Evolutionary conservation across 345 rosid genomes (phyloP).

Genomic region (Eucalyptus microcorys): DNA sequence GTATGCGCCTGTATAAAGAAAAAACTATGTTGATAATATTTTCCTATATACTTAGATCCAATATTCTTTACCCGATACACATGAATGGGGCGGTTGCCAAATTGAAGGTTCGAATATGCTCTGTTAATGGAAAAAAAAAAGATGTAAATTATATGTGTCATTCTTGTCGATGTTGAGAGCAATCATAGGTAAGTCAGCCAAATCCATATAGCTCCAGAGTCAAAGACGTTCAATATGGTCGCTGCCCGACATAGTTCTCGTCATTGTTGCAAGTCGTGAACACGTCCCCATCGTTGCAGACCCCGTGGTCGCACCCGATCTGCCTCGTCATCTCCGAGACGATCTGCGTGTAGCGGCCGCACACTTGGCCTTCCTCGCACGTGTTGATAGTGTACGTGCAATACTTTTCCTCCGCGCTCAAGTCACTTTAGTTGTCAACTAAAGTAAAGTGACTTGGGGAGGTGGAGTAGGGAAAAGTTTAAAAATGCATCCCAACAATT

Average conservation of each 20-base stretch:
- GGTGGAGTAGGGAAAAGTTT: too few relatives aligned
- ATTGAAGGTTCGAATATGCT: background rate
- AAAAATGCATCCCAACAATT: too few relatives aligned
- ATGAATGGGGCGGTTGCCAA: background rate
- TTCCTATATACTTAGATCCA: background rate
- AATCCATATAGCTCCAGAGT: background rate
- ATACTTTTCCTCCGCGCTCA: constrained; percentile 74
- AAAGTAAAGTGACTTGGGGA: too few relatives aligned
- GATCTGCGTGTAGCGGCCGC: constrained; percentile 80
- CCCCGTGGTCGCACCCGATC: constrained; percentile 64
- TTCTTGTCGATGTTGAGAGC: background rate
- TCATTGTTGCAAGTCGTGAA: constrained; percentile 77
- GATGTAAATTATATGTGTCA: background rate
- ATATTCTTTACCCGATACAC: background rate
- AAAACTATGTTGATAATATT: background rate
- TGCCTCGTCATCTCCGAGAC: constrained; percentile 59
- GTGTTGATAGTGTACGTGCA: constrained; percentile 40
- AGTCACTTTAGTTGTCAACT: constrained; percentile 17
- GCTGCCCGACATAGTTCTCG: constrained; percentile 65
- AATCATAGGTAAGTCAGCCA: background rate
- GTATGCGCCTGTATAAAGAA: background rate
- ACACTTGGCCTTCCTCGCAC: constrained; percentile 48
- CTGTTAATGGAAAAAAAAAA: background rate
- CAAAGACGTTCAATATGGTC: constrained; percentile 30
- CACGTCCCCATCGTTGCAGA: constrained; percentile 66